Base-by-base conservation (phyloP, 2,329 filamentous ascomycete genomes). In the Bertia moriformis region DNA sequence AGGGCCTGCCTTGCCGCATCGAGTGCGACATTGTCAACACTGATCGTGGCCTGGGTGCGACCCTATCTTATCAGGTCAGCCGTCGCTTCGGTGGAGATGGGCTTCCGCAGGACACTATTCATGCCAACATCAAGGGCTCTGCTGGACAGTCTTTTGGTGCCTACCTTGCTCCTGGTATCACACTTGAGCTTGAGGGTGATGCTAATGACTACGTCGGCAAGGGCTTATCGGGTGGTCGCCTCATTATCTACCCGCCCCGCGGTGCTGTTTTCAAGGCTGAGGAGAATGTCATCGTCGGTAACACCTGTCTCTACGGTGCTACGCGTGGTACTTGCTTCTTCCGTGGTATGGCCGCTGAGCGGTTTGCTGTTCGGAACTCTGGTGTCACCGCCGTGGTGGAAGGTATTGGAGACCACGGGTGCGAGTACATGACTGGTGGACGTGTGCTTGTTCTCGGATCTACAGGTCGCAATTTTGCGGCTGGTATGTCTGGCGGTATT, bases 401-500 rank as follows among this genome's bases (percentile, higher is more conserved):
- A 62, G 89, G 89, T 63, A 75, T 93, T 47, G 89, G 89, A 69
- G 89, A 96, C 59, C 89, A 96, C 58, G 84, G 86, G 45, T 95
- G 88, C 56, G 89, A 96, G 69, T 96, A 96, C 73, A 96, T 96
- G 89, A 95, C 89, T 52, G 89, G 89, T 57, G 89, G 89, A 55
- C 85, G 88, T 54, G 71, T 95, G 38, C 66, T 96, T 46, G 73
- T 93, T 52, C 72, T 96, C 37, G 89, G 89, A 42, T 77, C 74
- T 51, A 94, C 87, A 54, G 89, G 89, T 36, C 88, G 89, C 50
- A 96, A 96, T 69, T 96, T 96, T 54, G 89, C 88, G 50, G 89
- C 89, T 44, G 89, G 89, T 69, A 96, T 96, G 89, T 95, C 88
- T 53, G 89, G 89, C 55, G 89, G 89, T 69, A 95, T 96, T 52